Evolutionary conservation across 768 basidiomycete genomes (phyloP).

Genomic region (Tricholoma flavovirens): DNA sequence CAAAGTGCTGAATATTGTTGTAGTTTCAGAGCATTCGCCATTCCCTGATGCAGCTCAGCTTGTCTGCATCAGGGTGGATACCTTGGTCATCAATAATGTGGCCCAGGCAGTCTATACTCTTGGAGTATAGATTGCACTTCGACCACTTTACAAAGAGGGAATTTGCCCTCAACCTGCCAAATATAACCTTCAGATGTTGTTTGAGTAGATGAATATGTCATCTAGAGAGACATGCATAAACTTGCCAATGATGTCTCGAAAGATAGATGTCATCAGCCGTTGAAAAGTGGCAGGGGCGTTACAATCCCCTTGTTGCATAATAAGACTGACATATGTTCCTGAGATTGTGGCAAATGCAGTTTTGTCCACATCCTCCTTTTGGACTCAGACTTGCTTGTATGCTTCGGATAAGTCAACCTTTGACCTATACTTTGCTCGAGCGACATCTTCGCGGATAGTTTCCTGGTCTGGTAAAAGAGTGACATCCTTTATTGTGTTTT

Average conservation of each 20-base stretch:
- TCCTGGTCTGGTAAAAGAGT: constrained; percentile 39
- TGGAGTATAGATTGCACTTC: constrained; percentile 30
- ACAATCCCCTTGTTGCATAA: constrained; percentile 41
- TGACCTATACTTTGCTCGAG: constrained; percentile 24
- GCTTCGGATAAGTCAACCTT: constrained; percentile 38
- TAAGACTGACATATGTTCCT: constrained; percentile 32
- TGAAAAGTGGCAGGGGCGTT: constrained; percentile 44
- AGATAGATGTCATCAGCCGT: constrained; percentile 35
- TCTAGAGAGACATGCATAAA: constrained; percentile 41
- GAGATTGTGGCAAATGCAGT: constrained; percentile 30
- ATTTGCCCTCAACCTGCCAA: constrained; percentile 12
- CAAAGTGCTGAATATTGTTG: no score
- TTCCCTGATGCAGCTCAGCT: no score
- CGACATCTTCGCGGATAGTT: constrained; percentile 24
- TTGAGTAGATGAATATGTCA: constrained; percentile 23
- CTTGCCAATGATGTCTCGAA: constrained; percentile 29
- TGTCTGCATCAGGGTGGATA: no score
- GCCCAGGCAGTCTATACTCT: no score
- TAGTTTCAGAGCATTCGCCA: no score
- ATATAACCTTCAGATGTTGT: constrained; percentile 24
- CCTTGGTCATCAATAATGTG: constrained; percentile 35
- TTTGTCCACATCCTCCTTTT: constrained; percentile 22
- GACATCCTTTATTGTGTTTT: no score
- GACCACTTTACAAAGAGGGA: constrained; percentile 26
- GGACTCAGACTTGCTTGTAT: constrained; percentile 37